Conservation (phyloP, 2,329 filamentous ascomycete species). For the Xylaria sp. region DNA sequence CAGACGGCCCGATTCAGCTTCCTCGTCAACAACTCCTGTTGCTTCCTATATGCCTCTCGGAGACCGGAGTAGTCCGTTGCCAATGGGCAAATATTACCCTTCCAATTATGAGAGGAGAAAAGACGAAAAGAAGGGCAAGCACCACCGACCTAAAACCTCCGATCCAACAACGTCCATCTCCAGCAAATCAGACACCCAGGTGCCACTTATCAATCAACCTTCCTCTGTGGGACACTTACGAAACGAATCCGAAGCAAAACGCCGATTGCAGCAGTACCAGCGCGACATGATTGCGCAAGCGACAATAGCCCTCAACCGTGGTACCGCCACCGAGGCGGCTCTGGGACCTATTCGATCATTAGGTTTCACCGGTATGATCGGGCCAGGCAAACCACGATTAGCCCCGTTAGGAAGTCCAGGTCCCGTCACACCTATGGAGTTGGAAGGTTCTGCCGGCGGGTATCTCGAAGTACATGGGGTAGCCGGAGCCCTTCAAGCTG, state of each 20-base stretch:
- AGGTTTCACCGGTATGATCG: conserved; percentile 52
- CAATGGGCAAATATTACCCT: conserved; percentile 72
- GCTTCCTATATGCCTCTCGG: conserved; percentile 64
- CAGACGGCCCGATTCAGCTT: conserved; percentile 40
- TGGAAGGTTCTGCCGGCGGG: conserved; percentile 57
- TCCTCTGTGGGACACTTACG: conserved; percentile 49
- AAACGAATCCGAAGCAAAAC: conserved; percentile 61
- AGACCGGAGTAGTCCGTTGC: conserved; percentile 59
- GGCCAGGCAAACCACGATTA: conserved; percentile 61
- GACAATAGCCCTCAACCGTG: conserved; percentile 56
- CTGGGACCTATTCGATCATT: conserved; percentile 54
- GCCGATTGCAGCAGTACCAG: conserved; percentile 67
- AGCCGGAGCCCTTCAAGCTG: conserved; percentile 41
- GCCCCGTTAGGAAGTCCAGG: conserved; percentile 67
- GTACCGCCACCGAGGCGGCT: conserved; percentile 48
- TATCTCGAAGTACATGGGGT: conserved; percentile 53
- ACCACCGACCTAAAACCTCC: conserved; percentile 41
- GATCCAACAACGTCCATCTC: conserved; percentile 47
- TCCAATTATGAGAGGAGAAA: conserved; percentile 66
- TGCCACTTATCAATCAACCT: conserved; percentile 46
- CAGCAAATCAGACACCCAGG: conserved; percentile 53
- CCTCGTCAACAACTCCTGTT: conserved; percentile 56
- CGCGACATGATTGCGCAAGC: conserved; percentile 71
- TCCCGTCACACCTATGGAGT: conserved; percentile 70
- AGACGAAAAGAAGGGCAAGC: conserved; percentile 45